Evolutionary conservation across 495 filamentous ascomycete genomes (phyloP).

Genomic region (Oleoguttula mirabilis): DNA sequence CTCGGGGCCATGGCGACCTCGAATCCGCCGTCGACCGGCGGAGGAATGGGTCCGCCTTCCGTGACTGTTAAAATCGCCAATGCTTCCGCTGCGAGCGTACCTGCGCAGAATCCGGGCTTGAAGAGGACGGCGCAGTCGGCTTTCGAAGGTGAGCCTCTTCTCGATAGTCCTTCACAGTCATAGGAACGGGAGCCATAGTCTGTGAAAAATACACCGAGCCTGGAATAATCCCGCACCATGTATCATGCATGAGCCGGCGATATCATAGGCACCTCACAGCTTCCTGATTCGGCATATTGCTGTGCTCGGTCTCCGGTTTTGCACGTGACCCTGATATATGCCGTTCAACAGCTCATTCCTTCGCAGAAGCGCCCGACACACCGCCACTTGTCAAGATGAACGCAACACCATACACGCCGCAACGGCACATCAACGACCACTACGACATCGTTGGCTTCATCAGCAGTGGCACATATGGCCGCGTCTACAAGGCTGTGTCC

Average conservation of each 20-base stretch:
- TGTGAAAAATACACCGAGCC: no score
- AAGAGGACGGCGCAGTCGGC: conserved; percentile 64
- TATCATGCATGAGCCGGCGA: neutral
- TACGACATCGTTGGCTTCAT: conserved; percentile 98
- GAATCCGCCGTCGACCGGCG: conserved; percentile 7
- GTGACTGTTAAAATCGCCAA: neutral
- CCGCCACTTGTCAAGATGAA: conserved; percentile 20
- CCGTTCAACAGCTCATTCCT: no score
- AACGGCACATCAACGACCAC: conserved; percentile 57
- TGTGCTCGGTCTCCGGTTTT: no score
- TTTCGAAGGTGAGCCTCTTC: conserved; percentile 58
- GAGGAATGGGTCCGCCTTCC: neutral
- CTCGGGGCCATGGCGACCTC: conserved; percentile 5
- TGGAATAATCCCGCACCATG: no score
- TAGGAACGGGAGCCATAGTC: no score
- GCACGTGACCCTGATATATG: no score
- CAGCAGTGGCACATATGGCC: conserved; percentile 94
- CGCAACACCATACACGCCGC: conserved; percentile 12
- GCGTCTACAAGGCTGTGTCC: conserved; percentile 89
- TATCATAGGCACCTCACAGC: neutral
- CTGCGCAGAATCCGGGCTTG: conserved; percentile 24
- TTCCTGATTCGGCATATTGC: neutral
- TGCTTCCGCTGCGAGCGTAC: conserved; percentile 31
- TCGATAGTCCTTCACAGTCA: no score
- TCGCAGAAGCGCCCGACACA: conserved; percentile 15